Evolutionary conservation across 768 basidiomycete genomes (phyloP).

Genomic region (Boletus insuetus): DNA sequence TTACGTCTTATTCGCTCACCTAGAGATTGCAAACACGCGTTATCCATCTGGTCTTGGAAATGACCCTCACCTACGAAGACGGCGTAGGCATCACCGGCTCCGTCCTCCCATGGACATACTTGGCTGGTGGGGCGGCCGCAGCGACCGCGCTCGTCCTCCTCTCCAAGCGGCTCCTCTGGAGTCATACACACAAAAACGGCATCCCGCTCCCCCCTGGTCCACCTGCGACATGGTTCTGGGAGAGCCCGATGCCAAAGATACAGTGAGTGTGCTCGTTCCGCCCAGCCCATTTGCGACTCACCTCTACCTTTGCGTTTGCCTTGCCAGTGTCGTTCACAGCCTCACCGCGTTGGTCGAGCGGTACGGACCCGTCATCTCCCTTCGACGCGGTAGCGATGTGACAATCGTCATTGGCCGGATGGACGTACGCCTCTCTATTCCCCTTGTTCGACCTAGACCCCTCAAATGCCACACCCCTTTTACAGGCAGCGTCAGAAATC

Average conservation of each 20-base stretch:
- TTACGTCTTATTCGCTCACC: too few relatives aligned
- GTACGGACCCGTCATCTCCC: constrained; percentile 55
- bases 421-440: constrained; percentile 8
- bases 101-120: background rate
- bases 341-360: constrained; percentile 52
- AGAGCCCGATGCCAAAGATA: background rate
- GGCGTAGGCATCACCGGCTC: background rate
- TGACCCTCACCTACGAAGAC: too few relatives aligned
- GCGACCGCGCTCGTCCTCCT: background rate
- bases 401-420: constrained; percentile 16
- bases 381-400: constrained; percentile 42
- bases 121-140: background rate
- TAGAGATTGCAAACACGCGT: too few relatives aligned
- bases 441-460: background rate
- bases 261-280: background rate
- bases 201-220: constrained; percentile 1
- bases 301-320: background rate
- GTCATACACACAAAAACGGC: background rate
- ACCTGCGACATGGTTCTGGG: background rate
- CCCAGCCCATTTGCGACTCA: background rate
- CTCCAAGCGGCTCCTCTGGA: background rate
- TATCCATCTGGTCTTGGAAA: too few relatives aligned
- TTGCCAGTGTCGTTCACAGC: background rate
- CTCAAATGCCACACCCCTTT: constrained; percentile 37
- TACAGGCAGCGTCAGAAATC: constrained; percentile 54